Percentiles rank a stretch among this genome's conserved stretches.
phyloP scores from a whole-genome alignment of 495 filamentous ascomycete species.

The Pseudomonodictys pantanalensis region DNA sequence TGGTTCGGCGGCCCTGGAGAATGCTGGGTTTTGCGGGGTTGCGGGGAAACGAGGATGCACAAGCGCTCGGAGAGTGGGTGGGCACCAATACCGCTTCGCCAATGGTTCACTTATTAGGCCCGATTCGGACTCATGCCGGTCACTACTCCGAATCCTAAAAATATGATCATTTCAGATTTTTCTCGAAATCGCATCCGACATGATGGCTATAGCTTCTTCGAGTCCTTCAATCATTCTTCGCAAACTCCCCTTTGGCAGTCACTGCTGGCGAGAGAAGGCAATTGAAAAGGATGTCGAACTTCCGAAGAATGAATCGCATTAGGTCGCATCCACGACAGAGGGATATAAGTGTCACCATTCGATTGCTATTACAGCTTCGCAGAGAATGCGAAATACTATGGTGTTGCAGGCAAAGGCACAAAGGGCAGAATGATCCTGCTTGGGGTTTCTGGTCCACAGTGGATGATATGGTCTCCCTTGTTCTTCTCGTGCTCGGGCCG shows the following conservation, averaged over 20 bases:
- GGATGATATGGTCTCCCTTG: slow-evolving; percentile 38
- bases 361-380: not conserved
- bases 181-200: too few species aligned
- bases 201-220: too few species aligned
- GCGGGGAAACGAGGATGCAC: not conserved
- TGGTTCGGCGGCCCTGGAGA: not conserved
- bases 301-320: too few species aligned
- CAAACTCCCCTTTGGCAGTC: too few species aligned
- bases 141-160: too few species aligned
- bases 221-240: too few species aligned
- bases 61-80: slow-evolving; percentile 1
- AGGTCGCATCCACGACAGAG: too few species aligned
- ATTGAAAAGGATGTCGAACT: too few species aligned
- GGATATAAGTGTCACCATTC: not conserved
- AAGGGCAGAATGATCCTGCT: slow-evolving; percentile 43
- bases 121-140: too few species aligned
- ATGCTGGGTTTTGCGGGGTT: not conserved
- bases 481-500: slow-evolving; percentile 43
- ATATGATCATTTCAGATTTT: too few species aligned
- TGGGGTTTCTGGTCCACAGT: slow-evolving; percentile 40
- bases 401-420: slow-evolving; percentile 1
- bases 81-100: not conserved
- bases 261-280: too few species aligned
- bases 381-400: too few species aligned
- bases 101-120: not conserved